A percentile compares a stretch with the other conserved stretches of the same genome.
phyloP scores from a whole-genome alignment of 345 rosid species.

The Euphorbia pulcherrima region DNA sequence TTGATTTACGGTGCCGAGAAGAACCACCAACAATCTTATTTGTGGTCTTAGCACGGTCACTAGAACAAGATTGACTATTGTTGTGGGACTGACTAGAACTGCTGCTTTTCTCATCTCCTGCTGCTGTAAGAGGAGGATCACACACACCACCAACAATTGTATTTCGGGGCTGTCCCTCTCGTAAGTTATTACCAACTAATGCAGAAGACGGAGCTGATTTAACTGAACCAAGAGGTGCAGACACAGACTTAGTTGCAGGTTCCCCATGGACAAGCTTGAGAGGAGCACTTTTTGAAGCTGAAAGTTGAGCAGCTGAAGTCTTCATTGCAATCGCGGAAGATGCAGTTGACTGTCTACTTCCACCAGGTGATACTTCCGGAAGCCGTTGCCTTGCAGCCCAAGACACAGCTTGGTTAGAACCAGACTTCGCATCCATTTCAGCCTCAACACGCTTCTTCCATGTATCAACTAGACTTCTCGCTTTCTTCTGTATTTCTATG shows the following conservation, averaged over 20 bases:
- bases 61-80: slow-evolving; percentile 65
- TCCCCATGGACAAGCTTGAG: slow-evolving; percentile 57
- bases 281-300: slow-evolving; percentile 55
- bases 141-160: slow-evolving; percentile 29
- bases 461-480: slow-evolving; percentile 82
- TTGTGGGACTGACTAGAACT: slow-evolving; percentile 80
- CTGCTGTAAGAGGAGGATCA: slow-evolving; percentile 36
- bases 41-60: slow-evolving; percentile 57
- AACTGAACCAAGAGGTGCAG: slow-evolving; percentile 51
- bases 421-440: slow-evolving; percentile 83
- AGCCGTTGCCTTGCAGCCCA: slow-evolving; percentile 65
- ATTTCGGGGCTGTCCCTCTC: slow-evolving; percentile 54
- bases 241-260: slow-evolving; percentile 39
- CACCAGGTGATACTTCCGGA: slow-evolving; percentile 55
- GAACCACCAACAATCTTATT: slow-evolving; percentile 43
- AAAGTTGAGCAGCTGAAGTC: slow-evolving; percentile 50
- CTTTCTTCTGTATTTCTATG: slow-evolving; percentile 80
- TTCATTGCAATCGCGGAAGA: slow-evolving; percentile 56
- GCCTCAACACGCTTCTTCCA: slow-evolving; percentile 97
- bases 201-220: slow-evolving; percentile 51
- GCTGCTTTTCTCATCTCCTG: slow-evolving; percentile 71
- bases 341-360: slow-evolving; percentile 47
- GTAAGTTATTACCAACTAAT: slow-evolving; percentile 34
- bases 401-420: slow-evolving; percentile 53
- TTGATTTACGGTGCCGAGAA: slow-evolving; percentile 51